Percentiles rank a stretch among this genome's conserved stretches.
Evolutionary conservation across 2,329 filamentous ascomycete genomes (phyloP).

Genomic region (Didymella exigua): DNA sequence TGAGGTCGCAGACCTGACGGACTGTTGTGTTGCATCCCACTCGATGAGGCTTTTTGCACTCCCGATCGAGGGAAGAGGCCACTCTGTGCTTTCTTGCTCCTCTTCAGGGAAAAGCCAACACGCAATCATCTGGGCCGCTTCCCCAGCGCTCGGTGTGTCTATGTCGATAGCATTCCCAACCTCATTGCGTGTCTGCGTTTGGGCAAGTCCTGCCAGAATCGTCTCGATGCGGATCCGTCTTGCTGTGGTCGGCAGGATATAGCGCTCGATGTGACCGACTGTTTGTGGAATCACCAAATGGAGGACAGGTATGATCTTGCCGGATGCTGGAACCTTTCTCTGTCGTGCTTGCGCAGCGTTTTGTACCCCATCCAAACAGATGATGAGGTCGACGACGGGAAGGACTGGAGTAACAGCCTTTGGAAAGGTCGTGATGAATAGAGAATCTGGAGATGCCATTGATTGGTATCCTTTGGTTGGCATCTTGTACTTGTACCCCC

Average conservation of each 20-base stretch:
- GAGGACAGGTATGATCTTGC: constrained; percentile 37
- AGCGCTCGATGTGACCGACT: constrained; percentile 53
- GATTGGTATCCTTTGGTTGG: constrained; percentile 26
- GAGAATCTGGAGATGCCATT: constrained; percentile 15
- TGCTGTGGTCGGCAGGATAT: constrained; percentile 33
- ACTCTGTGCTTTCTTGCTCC: constrained; percentile 19
- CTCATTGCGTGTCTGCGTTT: constrained; percentile 33
- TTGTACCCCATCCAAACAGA: constrained; percentile 49
- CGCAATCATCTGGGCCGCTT: constrained; percentile 36
- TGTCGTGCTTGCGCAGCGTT: constrained; percentile 32
- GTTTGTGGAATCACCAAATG: constrained; percentile 50
- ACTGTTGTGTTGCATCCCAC: constrained; percentile 32
- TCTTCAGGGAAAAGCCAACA: constrained; percentile 27
- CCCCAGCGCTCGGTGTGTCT: constrained; percentile 30
- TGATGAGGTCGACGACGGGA: constrained; percentile 45
- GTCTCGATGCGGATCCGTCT: constrained; percentile 39
- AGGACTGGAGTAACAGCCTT: constrained; percentile 27
- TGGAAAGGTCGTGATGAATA: constrained; percentile 47
- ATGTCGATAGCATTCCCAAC: constrained; percentile 43
- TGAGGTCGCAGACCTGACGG: constrained; percentile 20
- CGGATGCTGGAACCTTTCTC: constrained; percentile 26
- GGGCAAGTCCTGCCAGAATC: constrained; percentile 44
- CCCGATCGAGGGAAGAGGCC: constrained; percentile 42
- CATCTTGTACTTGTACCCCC: constrained; percentile 31
- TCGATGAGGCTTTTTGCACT: constrained; percentile 39